Evolutionary conservation across 1,284 basidiomycete genomes (phyloP).

Genomic region (Fomitiporia mediterranea): DNA sequence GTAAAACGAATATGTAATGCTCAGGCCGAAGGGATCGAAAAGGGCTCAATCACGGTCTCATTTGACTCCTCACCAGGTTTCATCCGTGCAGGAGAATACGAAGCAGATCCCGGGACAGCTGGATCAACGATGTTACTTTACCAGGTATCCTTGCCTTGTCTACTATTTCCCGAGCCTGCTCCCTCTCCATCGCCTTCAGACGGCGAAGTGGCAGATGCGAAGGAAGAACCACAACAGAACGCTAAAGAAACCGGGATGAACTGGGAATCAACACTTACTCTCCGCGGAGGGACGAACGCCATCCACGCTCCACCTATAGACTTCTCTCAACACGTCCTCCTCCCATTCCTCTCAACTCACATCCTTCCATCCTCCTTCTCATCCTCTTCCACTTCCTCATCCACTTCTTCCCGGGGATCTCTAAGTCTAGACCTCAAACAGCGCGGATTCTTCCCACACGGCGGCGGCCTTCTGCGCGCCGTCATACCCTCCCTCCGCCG

Average conservation of each 20-base stretch:
- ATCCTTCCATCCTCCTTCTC: neutral
- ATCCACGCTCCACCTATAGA: conserved; percentile 64
- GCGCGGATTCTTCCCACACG: conserved; percentile 66
- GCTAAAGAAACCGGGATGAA: neutral
- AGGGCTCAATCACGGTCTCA: conserved; percentile 45
- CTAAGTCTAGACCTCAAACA: conserved; percentile 39
- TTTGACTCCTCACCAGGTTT: conserved; percentile 47
- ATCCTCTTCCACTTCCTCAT: neutral
- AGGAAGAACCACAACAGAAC: neutral
- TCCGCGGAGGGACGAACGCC: conserved; percentile 69
- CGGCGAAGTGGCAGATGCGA: neutral
- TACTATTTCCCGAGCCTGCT: conserved; percentile 43
- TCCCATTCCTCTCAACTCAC: conserved; percentile 29
- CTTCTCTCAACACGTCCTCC: conserved; percentile 54
- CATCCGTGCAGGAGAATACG: conserved; percentile 40
- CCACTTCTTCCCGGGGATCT: conserved; percentile 23
- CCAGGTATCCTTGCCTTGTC: conserved; percentile 64
- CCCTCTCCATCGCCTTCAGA: too few species aligned
- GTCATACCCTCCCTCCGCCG: conserved; percentile 34
- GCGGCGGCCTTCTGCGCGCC: conserved; percentile 56
- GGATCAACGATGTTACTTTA: conserved; percentile 65
- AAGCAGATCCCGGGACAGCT: conserved; percentile 61
- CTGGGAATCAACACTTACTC: conserved; percentile 33
- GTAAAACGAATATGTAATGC: conserved; percentile 55
- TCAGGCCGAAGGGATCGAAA: conserved; percentile 43